Evolutionary conservation across 768 basidiomycete species (phyloP), one percentile per base, ranked within the genome.

Genomic region (Mycena polygramma): DNA sequence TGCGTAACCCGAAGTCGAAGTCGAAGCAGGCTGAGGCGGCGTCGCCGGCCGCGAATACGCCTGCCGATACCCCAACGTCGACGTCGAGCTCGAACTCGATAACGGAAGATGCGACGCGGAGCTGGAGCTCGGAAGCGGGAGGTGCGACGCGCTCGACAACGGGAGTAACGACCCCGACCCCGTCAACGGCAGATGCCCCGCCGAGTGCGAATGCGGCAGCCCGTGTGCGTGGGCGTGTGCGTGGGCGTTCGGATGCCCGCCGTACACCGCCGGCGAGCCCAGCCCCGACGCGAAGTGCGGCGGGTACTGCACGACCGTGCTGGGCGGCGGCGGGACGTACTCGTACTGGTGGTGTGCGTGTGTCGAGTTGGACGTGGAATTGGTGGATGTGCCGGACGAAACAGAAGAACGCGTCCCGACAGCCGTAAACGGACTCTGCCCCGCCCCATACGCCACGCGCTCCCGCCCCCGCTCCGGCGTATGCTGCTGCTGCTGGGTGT

Each of bases 281-380:
- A 15, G 41, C 10, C 10, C 41, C 30, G 26, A 13, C 30, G 41
- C 41, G 14, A 59, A 24, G 35, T 51, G 57, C 37, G 71, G 63
- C 51, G 71, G 52, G 46, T 72, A 72, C 71, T 72, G 71, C 71
- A 72, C 71, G 13, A 54, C 35, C 63, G 71, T 68, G 49, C 71
- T 72, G 66, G 71, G 71, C 71, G 62, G 8, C 24, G 71, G 71
- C 48, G 71, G 62, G 22, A 72, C 71, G 63, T 72, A 73, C 41
- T 67, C 54, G 51, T 48, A 43, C 48, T 19, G 37, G 49, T 22
- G 41, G 4, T 7, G 14, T 39, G 37, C 22, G n/a, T 20, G 14
- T 26, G 35, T 20, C 2, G 51, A 30, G 30, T 30, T 30, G 6
- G 30, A 30, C 3, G 2, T 30, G 30, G 30, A 30, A 6, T 2